Evolutionary conservation across 2,329 filamentous ascomycete species (phyloP).

Genomic region (Diaporthe amygdali): DNA sequence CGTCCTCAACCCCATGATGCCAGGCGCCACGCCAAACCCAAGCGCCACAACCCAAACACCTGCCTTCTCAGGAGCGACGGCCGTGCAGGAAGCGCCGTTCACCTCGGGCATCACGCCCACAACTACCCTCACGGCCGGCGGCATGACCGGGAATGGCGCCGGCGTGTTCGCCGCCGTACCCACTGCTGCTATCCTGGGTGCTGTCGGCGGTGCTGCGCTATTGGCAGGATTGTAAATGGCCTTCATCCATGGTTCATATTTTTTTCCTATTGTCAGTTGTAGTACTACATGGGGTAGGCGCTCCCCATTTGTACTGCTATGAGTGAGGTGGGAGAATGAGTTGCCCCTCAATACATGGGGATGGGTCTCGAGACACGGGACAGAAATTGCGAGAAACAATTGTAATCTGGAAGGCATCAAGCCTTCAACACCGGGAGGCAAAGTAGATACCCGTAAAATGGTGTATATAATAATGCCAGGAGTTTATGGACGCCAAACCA

Average conservation of each 20-base stretch:
- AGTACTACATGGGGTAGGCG: not conserved
- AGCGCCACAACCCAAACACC: slow-evolving; percentile 36
- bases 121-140: slow-evolving; percentile 32
- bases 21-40: slow-evolving; percentile 35
- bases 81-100: slow-evolving; percentile 32
- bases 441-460: not conserved
- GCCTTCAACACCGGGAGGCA: too few relatives aligned
- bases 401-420: too few relatives aligned
- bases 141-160: slow-evolving; percentile 29
- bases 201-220: slow-evolving; percentile 26
- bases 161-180: slow-evolving; percentile 22
- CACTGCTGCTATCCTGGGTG: slow-evolving; percentile 28
- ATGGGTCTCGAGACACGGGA: not conserved
- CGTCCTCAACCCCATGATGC: slow-evolving; percentile 41
- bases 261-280: not conserved
- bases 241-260: not conserved
- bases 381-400: not conserved
- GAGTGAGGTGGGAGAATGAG: too few relatives aligned
- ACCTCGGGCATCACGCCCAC: slow-evolving; percentile 34
- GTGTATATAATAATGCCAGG: not conserved
- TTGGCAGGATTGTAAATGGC: slow-evolving; percentile 13
- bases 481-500: not conserved
- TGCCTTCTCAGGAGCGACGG: slow-evolving; percentile 34
- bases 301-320: not conserved
- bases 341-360: not conserved